Evolutionary conservation across 179 eudicot genomes (phyloP).

Genomic region (Silene coronaria): DNA sequence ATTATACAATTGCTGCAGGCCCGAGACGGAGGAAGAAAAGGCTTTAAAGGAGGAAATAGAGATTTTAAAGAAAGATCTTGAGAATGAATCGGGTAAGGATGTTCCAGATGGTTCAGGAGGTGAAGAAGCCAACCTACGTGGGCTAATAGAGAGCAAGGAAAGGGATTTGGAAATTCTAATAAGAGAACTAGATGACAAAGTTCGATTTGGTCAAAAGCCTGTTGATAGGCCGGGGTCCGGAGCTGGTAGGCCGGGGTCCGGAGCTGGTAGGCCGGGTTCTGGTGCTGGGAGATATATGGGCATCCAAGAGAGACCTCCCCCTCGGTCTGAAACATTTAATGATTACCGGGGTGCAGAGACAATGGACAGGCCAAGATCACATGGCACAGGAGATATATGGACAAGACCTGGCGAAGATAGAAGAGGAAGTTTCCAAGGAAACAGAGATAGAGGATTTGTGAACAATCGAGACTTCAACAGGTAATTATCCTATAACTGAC

Average conservation of each 20-base stretch:
- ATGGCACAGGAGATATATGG: slow-evolving; percentile 61
- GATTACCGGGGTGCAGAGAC: slow-evolving; percentile 36
- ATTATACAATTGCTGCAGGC: slow-evolving; percentile 40
- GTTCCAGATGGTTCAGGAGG: slow-evolving; percentile 26
- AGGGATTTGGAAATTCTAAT: slow-evolving; percentile 50
- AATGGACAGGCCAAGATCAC: slow-evolving; percentile 68
- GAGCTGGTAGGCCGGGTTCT: slow-evolving; percentile 22
- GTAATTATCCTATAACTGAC: slow-evolving; percentile 29
- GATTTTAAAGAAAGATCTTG: slow-evolving; percentile 41
- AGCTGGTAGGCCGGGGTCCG: slow-evolving; percentile 25
- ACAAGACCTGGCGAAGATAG: slow-evolving; percentile 58
- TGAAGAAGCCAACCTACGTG: slow-evolving; percentile 27
- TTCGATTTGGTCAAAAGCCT: slow-evolving; percentile 59
- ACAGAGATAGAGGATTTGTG: slow-evolving; percentile 60
- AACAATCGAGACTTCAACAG: slow-evolving; percentile 58
- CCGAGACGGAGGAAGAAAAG: slow-evolving; percentile 77
- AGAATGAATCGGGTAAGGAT: slow-evolving; percentile 30
- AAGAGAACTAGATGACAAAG: slow-evolving; percentile 71
- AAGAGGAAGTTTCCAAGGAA: slow-evolving; percentile 55
- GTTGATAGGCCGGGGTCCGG: slow-evolving; percentile 44
- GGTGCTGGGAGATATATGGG: slow-evolving; percentile 26
- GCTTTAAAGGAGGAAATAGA: slow-evolving; percentile 69
- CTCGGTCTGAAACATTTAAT: slow-evolving; percentile 49
- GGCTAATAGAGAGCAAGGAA: slow-evolving; percentile 39
- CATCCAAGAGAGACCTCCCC: slow-evolving; percentile 39